A percentile compares a stretch with the other conserved stretches of the same genome.
phyloP scores from a whole-genome alignment of 495 filamentous ascomycete species.

The Peziza echinospora region DNA sequence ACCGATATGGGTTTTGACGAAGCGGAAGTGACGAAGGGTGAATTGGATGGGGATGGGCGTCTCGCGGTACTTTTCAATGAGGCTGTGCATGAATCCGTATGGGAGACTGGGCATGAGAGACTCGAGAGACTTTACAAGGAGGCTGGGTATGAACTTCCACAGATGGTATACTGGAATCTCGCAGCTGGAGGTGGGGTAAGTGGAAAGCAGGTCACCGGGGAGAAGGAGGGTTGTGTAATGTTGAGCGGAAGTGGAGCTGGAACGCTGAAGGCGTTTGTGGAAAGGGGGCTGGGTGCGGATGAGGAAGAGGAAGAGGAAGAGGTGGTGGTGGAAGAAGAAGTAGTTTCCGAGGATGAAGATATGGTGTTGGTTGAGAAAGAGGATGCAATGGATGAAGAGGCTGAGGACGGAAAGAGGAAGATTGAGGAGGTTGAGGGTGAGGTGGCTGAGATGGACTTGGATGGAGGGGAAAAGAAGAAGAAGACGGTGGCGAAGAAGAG shows the following conservation, averaged over 20 bases:
- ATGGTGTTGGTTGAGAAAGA: slow-evolving; percentile 4
- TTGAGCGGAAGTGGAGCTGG: slow-evolving; percentile 28
- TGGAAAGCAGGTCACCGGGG: slow-evolving; percentile 22
- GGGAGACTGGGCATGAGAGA: slow-evolving; percentile 24
- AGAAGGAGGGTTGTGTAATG: slow-evolving; percentile 21
- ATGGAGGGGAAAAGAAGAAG: too few species aligned
- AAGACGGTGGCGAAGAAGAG: slow-evolving; percentile 9
- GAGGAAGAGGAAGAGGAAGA: slow-evolving; percentile 19
- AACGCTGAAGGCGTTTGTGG: slow-evolving; percentile 29
- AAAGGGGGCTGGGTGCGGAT: slow-evolving; percentile 22
- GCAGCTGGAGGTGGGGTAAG: slow-evolving; percentile 14
- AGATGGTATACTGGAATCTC: slow-evolving; percentile 31
- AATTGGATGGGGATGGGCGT: not conserved
- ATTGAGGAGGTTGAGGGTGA: slow-evolving; percentile 5
- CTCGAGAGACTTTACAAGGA: slow-evolving; percentile 21
- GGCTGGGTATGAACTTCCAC: slow-evolving; percentile 28
- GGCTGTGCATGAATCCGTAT: not conserved
- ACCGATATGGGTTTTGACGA: slow-evolving; percentile 28
- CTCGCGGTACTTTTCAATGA: too few species aligned
- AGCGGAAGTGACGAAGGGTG: slow-evolving; percentile 6
- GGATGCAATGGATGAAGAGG: slow-evolving; percentile 2
- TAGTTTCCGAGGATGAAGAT: slow-evolving; percentile 8
- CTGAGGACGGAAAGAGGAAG: slow-evolving; percentile 13
- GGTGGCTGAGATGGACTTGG: too few species aligned
- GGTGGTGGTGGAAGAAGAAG: slow-evolving; percentile 7